phyloP scores from a whole-genome alignment of 2,329 filamentous ascomycete genomes.

The Knufia fluminis region DNA sequence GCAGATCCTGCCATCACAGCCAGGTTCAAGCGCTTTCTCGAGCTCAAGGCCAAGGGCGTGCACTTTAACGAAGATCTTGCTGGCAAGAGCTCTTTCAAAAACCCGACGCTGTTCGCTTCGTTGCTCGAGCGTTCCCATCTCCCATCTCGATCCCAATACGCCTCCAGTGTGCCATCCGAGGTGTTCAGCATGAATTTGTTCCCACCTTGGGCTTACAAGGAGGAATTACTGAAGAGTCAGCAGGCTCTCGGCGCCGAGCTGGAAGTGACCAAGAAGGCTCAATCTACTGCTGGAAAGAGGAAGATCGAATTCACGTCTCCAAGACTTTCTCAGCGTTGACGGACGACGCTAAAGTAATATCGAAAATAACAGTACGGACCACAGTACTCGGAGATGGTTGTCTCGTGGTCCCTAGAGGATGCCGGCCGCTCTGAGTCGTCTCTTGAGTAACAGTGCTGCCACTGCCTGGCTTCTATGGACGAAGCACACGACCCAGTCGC shows the following conservation, averaged over 20 bases:
- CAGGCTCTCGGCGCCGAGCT: conserved; percentile 26
- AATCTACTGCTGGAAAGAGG: conserved; percentile 20
- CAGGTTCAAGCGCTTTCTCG: conserved; percentile 53
- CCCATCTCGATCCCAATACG: conserved; percentile 44
- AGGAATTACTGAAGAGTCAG: conserved; percentile 36
- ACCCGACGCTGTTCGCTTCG: conserved; percentile 49
- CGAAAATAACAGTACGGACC: too few species aligned
- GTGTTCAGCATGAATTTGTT: conserved; percentile 33
- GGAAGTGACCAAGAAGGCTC: conserved; percentile 16
- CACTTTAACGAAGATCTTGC: conserved; percentile 57
- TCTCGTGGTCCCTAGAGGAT: too few species aligned
- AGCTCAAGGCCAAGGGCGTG: conserved; percentile 51
- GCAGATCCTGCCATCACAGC: conserved; percentile 38
- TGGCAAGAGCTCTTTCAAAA: conserved; percentile 47
- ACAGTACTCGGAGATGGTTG: too few species aligned
- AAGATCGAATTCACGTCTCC: conserved; percentile 21
- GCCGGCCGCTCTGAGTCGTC: too few species aligned
- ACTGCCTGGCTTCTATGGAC: too few species aligned
- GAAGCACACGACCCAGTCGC: too few species aligned
- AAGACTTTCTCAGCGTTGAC: neutral
- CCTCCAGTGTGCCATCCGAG: conserved; percentile 37
- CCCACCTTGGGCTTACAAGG: conserved; percentile 38
- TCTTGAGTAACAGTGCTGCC: neutral
- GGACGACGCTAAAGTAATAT: neutral
- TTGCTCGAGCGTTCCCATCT: conserved; percentile 52